Percentiles rank a stretch among this genome's conserved stretches.
Evolutionary conservation across 2,329 filamentous ascomycete genomes (phyloP).

Genomic region (Colletotrichum filicis): DNA sequence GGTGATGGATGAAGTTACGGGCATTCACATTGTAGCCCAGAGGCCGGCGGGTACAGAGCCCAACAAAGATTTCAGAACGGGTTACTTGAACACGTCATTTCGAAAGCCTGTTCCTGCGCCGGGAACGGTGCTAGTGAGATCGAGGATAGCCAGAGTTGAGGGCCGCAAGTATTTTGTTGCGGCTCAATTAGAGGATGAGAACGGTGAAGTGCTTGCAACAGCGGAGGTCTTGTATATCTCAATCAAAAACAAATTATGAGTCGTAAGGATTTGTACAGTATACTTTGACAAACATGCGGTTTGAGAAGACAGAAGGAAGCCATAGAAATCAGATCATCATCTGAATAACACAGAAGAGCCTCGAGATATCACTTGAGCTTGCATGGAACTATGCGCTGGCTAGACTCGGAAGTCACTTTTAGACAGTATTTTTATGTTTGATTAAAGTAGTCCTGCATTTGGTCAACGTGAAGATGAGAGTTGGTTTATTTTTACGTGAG

Average conservation of each 20-base stretch:
- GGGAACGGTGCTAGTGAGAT: constrained; percentile 44
- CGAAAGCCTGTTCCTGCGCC: constrained; percentile 45
- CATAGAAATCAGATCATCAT: too few species aligned
- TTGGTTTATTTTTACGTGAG: too few species aligned
- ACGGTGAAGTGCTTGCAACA: constrained; percentile 45
- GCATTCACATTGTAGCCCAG: constrained; percentile 50
- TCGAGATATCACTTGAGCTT: too few species aligned
- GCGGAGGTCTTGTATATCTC: constrained; percentile 36
- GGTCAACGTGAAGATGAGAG: too few species aligned
- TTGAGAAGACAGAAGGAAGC: neutral
- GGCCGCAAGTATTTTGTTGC: constrained; percentile 48
- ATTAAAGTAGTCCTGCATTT: too few species aligned
- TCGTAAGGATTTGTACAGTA: neutral
- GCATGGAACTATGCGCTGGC: too few species aligned
- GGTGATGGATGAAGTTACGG: constrained; percentile 51
- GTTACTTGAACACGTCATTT: constrained; percentile 47
- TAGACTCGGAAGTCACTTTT: too few species aligned
- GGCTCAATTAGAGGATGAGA: constrained; percentile 45
- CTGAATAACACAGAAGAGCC: too few species aligned
- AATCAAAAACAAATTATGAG: constrained; percentile 27
- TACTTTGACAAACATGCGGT: neutral
- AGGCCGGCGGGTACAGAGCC: constrained; percentile 43
- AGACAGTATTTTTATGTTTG: too few species aligned
- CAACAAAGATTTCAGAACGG: constrained; percentile 46
- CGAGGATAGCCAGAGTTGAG: constrained; percentile 44